Conservation (phyloP, 2,329 filamentous ascomycete genomes). For the Botrytis fragariae region DNA sequence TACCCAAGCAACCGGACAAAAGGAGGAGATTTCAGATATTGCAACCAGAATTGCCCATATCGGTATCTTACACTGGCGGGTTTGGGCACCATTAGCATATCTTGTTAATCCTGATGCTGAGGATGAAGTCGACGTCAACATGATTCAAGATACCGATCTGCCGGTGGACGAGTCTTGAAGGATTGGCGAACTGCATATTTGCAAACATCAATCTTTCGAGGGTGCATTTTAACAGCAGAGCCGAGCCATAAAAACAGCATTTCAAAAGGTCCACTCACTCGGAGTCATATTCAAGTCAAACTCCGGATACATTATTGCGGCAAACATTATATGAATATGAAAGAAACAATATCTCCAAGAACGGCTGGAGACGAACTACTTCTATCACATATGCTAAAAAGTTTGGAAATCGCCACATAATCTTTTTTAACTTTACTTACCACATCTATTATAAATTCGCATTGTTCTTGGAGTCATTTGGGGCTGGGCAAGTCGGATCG, state of each 20-base stretch:
- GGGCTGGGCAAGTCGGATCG: constrained; percentile 1
- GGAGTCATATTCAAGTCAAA: not conserved
- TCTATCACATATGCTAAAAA: not conserved
- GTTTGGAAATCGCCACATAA: not conserved
- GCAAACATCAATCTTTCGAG: not conserved
- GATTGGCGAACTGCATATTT: not conserved
- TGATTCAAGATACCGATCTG: constrained; percentile 3
- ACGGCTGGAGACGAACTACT: not conserved
- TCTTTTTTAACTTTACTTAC: not conserved
- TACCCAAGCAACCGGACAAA: constrained; percentile 20
- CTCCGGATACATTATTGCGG: constrained; percentile 19
- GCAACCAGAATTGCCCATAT: constrained; percentile 79
- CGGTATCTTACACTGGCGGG: constrained; percentile 81
- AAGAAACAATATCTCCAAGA: not conserved
- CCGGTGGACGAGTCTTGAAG: constrained; percentile 1
- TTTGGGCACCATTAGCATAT: constrained; percentile 80
- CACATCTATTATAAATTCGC: constrained; percentile 14
- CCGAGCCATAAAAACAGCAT: not conserved
- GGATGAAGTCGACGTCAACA: constrained; percentile 26
- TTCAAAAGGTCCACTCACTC: not conserved
- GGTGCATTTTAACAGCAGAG: not conserved
- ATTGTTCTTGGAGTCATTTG: constrained; percentile 14
- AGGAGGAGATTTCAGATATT: constrained; percentile 57
- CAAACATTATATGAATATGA: constrained; percentile 5
- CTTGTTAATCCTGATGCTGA: constrained; percentile 35